Conservation (phyloP, 2,329 filamentous ascomycete species). For the Aspergillus ochraceus region DNA sequence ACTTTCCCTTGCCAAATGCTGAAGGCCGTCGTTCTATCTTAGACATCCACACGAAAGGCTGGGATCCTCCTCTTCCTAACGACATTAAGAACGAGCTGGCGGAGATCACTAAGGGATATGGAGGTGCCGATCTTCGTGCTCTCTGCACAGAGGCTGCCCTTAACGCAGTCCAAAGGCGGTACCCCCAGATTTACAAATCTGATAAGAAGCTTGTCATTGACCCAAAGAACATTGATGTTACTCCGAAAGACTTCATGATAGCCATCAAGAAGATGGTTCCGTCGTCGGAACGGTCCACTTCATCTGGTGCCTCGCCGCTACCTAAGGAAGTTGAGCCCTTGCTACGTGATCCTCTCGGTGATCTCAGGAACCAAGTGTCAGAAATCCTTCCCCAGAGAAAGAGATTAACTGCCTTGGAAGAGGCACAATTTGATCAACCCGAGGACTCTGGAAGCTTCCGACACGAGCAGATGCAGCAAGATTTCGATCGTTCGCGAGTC, state of each 20-base stretch:
- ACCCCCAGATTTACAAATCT: slow-evolving; percentile 92
- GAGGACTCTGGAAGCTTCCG: slow-evolving; percentile 82
- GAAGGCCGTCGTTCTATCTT: slow-evolving; percentile 81
- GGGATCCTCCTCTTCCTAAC: slow-evolving; percentile 74
- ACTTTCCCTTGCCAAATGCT: slow-evolving; percentile 86
- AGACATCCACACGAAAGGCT: slow-evolving; percentile 92
- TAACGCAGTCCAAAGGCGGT: slow-evolving; percentile 92
- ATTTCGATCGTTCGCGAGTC: slow-evolving; percentile 83
- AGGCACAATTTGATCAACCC: slow-evolving; percentile 87
- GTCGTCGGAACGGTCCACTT: slow-evolving; percentile 86
- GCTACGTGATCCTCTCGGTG: slow-evolving; percentile 67
- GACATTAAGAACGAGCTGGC: slow-evolving; percentile 79
- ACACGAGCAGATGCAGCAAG: slow-evolving; percentile 72
- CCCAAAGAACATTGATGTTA: slow-evolving; percentile 77
- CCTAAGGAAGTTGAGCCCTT: slow-evolving; percentile 79
- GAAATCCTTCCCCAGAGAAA: slow-evolving; percentile 81
- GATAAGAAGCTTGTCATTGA: slow-evolving; percentile 88
- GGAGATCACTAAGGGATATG: slow-evolving; percentile 90
- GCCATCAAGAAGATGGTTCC: slow-evolving; percentile 95
- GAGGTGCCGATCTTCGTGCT: slow-evolving; percentile 89
- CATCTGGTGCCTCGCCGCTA: slow-evolving; percentile 78
- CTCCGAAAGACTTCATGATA: slow-evolving; percentile 94
- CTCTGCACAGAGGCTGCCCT: slow-evolving; percentile 94
- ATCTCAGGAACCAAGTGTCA: slow-evolving; percentile 70
- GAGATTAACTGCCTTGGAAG: slow-evolving; percentile 83